phyloP scores from a whole-genome alignment of 352 stramenopile species.

The Phytopythium delawarense region DNA sequence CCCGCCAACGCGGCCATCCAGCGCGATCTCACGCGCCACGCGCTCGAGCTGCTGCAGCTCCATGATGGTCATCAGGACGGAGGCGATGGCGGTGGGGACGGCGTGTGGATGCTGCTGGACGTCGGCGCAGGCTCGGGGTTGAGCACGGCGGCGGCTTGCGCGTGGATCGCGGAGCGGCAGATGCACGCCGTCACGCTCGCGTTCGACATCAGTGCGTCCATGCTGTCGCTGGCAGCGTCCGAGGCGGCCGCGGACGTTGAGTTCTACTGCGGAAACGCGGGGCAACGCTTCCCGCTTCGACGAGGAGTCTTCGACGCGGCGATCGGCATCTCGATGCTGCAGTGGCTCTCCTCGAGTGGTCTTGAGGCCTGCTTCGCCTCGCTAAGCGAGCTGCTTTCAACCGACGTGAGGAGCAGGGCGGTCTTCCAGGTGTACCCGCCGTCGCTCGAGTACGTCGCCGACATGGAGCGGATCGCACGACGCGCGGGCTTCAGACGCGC shows the following conservation, averaged over 20 bases:
- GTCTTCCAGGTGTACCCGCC: constrained; percentile 77
- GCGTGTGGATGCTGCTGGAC: constrained; percentile 50
- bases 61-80: neutral
- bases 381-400: constrained; percentile 29
- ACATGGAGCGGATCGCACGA: constrained; percentile 51
- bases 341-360: constrained; percentile 65
- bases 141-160: constrained; percentile 47
- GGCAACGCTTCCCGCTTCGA: constrained; percentile 55
- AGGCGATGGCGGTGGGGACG: neutral
- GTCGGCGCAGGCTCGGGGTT: constrained; percentile 67
- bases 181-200: constrained; percentile 40
- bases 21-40: constrained; percentile 57
- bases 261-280: constrained; percentile 69
- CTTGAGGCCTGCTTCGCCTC: constrained; percentile 59
- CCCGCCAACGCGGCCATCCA: constrained; percentile 64
- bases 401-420: constrained; percentile 11
- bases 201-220: constrained; percentile 74
- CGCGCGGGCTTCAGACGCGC: constrained; percentile 43
- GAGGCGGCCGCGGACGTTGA: constrained; percentile 10
- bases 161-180: constrained; percentile 40
- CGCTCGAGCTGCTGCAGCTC: constrained; percentile 44
- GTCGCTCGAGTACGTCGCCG: constrained; percentile 38
- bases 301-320: constrained; percentile 31
- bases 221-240: constrained; percentile 44
- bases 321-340: constrained; percentile 81